phyloP scores from a whole-genome alignment of 257 asterid genomes.

The Craterostigma plantagineum region DNA sequence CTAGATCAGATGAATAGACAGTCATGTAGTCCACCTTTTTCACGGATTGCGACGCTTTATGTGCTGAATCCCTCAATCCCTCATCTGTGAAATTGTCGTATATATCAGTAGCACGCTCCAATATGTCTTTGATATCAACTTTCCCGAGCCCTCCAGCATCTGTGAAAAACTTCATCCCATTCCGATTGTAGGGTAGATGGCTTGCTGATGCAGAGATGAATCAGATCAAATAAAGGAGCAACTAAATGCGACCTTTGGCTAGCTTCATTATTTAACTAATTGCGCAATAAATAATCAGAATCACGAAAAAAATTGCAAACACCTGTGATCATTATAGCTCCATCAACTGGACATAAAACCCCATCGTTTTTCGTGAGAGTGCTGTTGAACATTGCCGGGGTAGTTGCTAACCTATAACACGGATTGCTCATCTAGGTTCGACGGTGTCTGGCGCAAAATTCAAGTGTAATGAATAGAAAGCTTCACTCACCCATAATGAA shows the following conservation, averaged over 20 bases:
- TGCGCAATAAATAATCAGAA: not conserved
- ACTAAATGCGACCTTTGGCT: too few relatives aligned
- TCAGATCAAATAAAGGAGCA: constrained; percentile 4
- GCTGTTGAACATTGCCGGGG: constrained; percentile 99
- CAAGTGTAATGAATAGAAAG: not conserved
- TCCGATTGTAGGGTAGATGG: constrained; percentile 95
- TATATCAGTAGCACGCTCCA: constrained; percentile 66
- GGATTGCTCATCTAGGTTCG: not conserved
- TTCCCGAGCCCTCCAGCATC: constrained; percentile 88
- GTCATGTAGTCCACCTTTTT: constrained; percentile 76
- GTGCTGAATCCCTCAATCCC: constrained; percentile 24
- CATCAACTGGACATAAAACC: constrained; percentile 74
- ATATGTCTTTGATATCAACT: constrained; percentile 80
- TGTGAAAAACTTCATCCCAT: constrained; percentile 94
- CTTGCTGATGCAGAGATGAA: constrained; percentile 55
- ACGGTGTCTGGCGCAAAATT: not conserved
- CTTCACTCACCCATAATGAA: constrained; percentile 71
- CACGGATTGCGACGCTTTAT: constrained; percentile 29
- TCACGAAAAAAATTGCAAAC: not conserved
- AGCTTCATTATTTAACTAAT: too few relatives aligned
- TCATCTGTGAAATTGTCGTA: constrained; percentile 44
- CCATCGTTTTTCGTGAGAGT: constrained; percentile 61
- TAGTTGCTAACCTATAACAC: constrained; percentile 74
- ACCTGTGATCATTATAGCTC: constrained; percentile 20
- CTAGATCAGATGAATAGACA: constrained; percentile 79